Percentiles rank a stretch among this genome's conserved stretches.
Evolutionary conservation across 116 monocot genomes (phyloP).

Genomic region (Cymodocea nodosa): DNA sequence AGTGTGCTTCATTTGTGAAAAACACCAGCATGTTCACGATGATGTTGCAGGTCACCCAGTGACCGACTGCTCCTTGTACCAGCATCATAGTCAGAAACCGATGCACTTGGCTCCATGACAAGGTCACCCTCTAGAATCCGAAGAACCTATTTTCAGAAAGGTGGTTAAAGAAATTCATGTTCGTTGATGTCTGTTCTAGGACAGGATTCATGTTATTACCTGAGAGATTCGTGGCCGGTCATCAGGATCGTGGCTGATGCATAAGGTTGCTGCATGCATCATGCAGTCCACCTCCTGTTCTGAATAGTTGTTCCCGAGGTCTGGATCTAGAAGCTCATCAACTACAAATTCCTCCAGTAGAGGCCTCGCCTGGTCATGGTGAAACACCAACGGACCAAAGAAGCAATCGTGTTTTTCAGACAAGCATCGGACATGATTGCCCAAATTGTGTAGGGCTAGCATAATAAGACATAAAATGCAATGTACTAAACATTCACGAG

Average conservation of each 20-base stretch:
- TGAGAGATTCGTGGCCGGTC: conserved; percentile 77
- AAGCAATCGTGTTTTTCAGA: neutral
- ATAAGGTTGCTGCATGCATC: conserved; percentile 80
- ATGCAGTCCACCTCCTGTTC: conserved; percentile 65
- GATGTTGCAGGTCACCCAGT: conserved; percentile 7
- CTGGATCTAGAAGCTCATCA: conserved; percentile 57
- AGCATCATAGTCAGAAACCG: conserved; percentile 18
- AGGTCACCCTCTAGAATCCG: conserved; percentile 66
- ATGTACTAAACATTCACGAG: neutral
- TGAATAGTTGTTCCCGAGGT: conserved; percentile 29
- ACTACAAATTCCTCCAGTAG: conserved; percentile 52
- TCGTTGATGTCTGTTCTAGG: neutral
- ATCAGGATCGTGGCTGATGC: conserved; percentile 74
- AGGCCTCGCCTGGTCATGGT: conserved; percentile 52
- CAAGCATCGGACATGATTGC: neutral
- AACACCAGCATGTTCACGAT: too few relatives aligned
- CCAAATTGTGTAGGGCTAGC: too few relatives aligned
- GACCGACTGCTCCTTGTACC: conserved; percentile 31
- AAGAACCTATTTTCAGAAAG: conserved; percentile 32
- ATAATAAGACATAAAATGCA: neutral
- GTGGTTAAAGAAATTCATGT: neutral
- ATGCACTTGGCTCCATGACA: conserved; percentile 26
- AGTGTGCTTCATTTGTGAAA: too few relatives aligned
- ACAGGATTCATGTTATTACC: conserved; percentile 18
- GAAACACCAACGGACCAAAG: neutral